phyloP scores from a whole-genome alignment of 2,329 filamentous ascomycete genomes.

The Chaetomium olivaceum region DNA sequence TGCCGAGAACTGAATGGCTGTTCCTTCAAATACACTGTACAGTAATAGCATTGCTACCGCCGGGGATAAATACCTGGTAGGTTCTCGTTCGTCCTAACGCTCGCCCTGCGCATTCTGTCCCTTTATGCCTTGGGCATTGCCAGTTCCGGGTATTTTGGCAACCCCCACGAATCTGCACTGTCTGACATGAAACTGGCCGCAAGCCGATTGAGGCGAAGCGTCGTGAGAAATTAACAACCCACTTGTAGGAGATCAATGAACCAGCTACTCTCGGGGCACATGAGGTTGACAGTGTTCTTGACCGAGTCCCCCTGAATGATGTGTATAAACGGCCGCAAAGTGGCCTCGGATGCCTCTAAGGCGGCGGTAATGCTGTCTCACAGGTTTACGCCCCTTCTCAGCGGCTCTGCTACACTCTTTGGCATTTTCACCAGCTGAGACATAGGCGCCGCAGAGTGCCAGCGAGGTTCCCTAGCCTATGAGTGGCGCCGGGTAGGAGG shows the following conservation, averaged over 20 bases:
- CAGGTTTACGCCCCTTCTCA: slow-evolving; percentile 10
- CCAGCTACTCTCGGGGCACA: slow-evolving; percentile 2
- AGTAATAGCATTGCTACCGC: background rate
- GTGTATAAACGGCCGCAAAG: slow-evolving; percentile 47
- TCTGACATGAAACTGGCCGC: background rate
- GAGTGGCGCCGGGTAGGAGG: slow-evolving; percentile 48
- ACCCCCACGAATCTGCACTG: slow-evolving; percentile 15
- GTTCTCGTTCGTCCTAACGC: too few species aligned
- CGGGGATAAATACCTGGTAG: too few species aligned
- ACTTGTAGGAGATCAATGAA: slow-evolving; percentile 7
- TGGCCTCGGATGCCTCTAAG: slow-evolving; percentile 47
- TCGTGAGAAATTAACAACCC: slow-evolving; percentile 3
- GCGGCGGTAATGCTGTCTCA: slow-evolving; percentile 38
- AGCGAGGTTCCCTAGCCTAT: slow-evolving; percentile 55
- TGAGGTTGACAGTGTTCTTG: slow-evolving; percentile 6
- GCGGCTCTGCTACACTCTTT: slow-evolving; percentile 12
- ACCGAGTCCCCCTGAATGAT: slow-evolving; percentile 41
- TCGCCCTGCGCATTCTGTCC: too few species aligned
- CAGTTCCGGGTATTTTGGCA: slow-evolving; percentile 23
- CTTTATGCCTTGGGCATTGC: background rate
- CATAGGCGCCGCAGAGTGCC: slow-evolving; percentile 53
- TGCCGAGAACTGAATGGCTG: background rate
- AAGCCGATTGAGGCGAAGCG: slow-evolving; percentile 10
- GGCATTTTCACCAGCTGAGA: slow-evolving; percentile 54
- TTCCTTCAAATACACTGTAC: background rate